phyloP scores from a whole-genome alignment of 805 yeast genomes.

The Hemisphaericaspora nanyangensis region DNA sequence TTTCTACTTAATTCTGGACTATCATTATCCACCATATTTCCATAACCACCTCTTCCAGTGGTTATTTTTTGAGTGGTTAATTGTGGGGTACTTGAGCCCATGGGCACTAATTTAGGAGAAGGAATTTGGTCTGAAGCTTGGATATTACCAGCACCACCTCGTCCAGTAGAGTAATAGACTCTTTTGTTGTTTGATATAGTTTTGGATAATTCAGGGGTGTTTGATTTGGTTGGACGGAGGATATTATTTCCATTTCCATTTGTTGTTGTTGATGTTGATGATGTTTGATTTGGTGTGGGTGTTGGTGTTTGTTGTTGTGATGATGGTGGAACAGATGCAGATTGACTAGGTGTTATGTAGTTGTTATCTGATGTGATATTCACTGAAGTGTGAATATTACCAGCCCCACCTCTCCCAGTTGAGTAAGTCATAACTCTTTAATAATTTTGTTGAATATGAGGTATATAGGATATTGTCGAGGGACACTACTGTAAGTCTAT shows the following conservation, averaged over 20 bases:
- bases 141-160: constrained; percentile 79
- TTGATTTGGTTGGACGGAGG: not conserved
- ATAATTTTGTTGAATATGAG: not conserved
- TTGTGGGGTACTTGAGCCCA: constrained; percentile 61
- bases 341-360: constrained; percentile 10
- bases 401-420: constrained; percentile 41
- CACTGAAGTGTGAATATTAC: constrained; percentile 22
- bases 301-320: constrained; percentile 3
- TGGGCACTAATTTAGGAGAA: constrained; percentile 53
- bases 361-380: constrained; percentile 17
- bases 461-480: not conserved
- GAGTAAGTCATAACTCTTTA: constrained; percentile 21
- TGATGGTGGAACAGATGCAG: constrained; percentile 8
- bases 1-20: constrained; percentile 56
- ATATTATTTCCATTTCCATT: too few species aligned
- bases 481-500: too few species aligned
- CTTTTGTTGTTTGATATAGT: constrained; percentile 17
- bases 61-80: constrained; percentile 53
- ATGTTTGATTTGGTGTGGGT: not conserved
- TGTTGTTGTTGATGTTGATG: too few species aligned
- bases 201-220: not conserved
- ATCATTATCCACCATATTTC: constrained; percentile 64
- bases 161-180: constrained; percentile 59
- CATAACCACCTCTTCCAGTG: constrained; percentile 79
- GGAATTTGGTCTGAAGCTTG: constrained; percentile 40